A percentile compares a stretch with the other conserved stretches of the same genome.
phyloP scores from a whole-genome alignment of 352 stramenopile species.

The Phytophthora hybrid region DNA sequence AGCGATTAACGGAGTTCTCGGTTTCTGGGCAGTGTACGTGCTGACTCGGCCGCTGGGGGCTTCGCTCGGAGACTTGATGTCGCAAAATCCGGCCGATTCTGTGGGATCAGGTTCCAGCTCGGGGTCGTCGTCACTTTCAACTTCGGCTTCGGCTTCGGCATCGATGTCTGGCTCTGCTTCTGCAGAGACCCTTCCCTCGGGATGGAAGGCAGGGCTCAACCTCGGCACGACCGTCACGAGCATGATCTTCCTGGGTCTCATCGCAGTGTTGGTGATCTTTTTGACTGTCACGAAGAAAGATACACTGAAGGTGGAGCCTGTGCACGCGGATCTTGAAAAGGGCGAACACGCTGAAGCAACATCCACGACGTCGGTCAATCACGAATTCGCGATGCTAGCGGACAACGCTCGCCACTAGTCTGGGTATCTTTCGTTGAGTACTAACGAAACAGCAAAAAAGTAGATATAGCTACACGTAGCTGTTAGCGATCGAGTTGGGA shows the following conservation, averaged over 20 bases:
- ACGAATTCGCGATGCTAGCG: neutral
- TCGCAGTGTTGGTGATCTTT: conserved; percentile 27
- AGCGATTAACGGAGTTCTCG: conserved; percentile 30
- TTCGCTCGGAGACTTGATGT: conserved; percentile 39
- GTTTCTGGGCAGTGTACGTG: conserved; percentile 40
- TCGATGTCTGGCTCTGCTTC: neutral
- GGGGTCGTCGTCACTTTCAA: neutral
- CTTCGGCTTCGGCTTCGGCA: neutral
- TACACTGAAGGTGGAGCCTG: conserved; percentile 16
- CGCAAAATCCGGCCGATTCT: conserved; percentile 34
- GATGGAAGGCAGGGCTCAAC: conserved; percentile 37
- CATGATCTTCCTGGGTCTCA: conserved; percentile 36
- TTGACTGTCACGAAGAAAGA: conserved; percentile 36
- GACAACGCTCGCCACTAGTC: no score
- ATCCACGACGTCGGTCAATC: neutral
- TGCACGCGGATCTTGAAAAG: conserved; percentile 7
- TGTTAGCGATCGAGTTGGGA: no score
- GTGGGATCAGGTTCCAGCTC: neutral
- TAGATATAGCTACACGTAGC: no score
- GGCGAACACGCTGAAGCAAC: neutral
- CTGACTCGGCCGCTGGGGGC: conserved; percentile 35
- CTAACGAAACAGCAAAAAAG: no score
- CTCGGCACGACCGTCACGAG: conserved; percentile 34
- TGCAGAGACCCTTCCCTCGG: conserved; percentile 18
- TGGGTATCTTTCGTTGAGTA: no score